A percentile compares a stretch with the other conserved stretches of the same genome.
Conservation (phyloP, 306 rosid genomes). For the Casuarina equisetifolia region DNA sequence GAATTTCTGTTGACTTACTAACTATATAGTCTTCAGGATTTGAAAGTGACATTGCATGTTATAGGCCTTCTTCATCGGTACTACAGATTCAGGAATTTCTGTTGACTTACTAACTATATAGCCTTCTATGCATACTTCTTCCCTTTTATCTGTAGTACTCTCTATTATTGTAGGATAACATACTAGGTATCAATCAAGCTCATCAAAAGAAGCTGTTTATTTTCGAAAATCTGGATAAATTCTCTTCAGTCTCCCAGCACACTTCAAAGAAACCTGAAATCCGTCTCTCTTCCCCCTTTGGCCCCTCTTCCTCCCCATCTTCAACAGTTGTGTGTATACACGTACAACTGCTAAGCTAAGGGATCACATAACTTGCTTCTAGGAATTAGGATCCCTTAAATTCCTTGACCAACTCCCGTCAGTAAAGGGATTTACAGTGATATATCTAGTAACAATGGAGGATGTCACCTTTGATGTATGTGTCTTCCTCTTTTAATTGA, state of each 20-base stretch:
- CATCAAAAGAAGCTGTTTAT: not conserved
- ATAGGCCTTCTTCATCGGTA: not conserved
- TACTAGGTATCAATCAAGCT: not conserved
- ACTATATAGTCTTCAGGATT: not conserved
- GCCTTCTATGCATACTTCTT: not conserved
- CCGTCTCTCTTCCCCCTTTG: not conserved
- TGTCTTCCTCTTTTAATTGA: constrained; percentile 24
- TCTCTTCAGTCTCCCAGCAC: not conserved
- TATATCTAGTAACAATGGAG: constrained; percentile 7
- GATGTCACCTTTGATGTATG: constrained; percentile 4
- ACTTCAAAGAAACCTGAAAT: not conserved
- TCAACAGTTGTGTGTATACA: constrained; percentile 1
- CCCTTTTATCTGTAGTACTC: not conserved
- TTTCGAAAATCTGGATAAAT: not conserved
- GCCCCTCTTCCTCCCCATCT: not conserved
- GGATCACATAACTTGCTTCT: not conserved
- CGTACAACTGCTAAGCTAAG: not conserved
- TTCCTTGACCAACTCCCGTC: not conserved
- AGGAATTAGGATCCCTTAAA: not conserved
- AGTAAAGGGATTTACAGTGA: constrained; percentile 16
- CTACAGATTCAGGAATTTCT: not conserved
- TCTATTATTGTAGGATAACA: not conserved
- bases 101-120: too few species aligned
- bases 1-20: constrained; percentile 16
- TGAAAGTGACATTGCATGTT: constrained; percentile 21